Conservation (phyloP, 1,139 yeast species). For the Maudiozyma humilis region DNA sequence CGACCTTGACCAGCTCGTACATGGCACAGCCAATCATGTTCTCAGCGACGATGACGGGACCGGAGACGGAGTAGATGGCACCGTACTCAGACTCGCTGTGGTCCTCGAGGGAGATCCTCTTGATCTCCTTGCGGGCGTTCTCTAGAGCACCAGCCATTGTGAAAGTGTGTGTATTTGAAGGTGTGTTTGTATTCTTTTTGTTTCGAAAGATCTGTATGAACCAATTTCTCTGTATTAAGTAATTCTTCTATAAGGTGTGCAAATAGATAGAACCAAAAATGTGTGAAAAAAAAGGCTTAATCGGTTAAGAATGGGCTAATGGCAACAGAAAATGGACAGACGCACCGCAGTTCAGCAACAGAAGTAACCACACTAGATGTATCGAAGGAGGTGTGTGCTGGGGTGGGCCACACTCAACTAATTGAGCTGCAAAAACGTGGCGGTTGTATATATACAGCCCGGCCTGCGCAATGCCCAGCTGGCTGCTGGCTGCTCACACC, state of each 20-base stretch:
- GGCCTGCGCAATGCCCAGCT: too few relatives aligned
- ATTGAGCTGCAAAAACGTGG: background rate
- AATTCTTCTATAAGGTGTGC: too few relatives aligned
- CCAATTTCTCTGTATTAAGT: too few relatives aligned
- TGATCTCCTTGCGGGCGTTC: conserved; percentile 90
- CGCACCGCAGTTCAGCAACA: background rate
- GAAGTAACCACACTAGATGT: background rate
- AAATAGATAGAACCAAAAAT: too few relatives aligned
- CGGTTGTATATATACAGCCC: too few relatives aligned
- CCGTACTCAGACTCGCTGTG: conserved; percentile 73
- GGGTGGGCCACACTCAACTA: too few relatives aligned
- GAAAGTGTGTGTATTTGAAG: conserved; percentile 61
- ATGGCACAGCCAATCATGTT: conserved; percentile 98
- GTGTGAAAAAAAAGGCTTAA: too few relatives aligned
- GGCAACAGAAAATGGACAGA: background rate
- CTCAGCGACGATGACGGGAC: conserved; percentile 96
- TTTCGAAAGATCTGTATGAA: too few relatives aligned
- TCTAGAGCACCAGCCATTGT: conserved; percentile 88
- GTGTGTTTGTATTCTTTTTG: conserved; percentile 69
- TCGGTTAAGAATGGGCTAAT: background rate
- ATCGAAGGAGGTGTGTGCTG: background rate
- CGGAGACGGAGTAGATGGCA: conserved; percentile 85
- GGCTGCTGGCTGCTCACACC: background rate
- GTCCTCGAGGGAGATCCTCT: conserved; percentile 77
- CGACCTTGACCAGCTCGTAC: conserved; percentile 97